Percentiles rank a stretch among this genome's conserved stretches.
These are phyloP conservation scores for Fusarium sp. DNA, from an alignment of 2,329 filamentous ascomycete genomes.

Conservation along the genomic window DNA sequence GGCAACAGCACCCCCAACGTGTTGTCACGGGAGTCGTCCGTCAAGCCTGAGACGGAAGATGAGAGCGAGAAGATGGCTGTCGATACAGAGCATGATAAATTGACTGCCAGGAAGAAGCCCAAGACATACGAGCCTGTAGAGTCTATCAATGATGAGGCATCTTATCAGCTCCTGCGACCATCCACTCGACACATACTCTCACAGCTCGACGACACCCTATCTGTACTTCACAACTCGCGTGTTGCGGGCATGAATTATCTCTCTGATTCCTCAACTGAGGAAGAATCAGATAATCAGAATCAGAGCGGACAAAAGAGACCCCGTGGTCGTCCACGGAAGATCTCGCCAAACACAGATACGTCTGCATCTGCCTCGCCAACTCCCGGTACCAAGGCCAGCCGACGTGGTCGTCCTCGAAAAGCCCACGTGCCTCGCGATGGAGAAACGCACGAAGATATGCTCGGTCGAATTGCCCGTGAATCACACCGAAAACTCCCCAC, in stretches of 20 bases:
- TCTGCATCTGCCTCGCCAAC: constrained; percentile 28
- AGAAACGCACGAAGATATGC: constrained; percentile 60
- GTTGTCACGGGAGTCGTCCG: constrained; percentile 36
- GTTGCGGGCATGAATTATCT: constrained; percentile 57
- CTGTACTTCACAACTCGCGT: constrained; percentile 75
- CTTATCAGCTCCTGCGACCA: constrained; percentile 72
- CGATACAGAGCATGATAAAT: constrained; percentile 6
- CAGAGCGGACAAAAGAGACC: constrained; percentile 41
- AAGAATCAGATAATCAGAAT: constrained; percentile 49
- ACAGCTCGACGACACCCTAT: constrained; percentile 75
- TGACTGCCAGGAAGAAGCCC: background rate
- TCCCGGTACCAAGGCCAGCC: constrained; percentile 17
- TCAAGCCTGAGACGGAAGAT: constrained; percentile 25
- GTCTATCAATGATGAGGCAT: constrained; percentile 76
- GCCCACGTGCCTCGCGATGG: constrained; percentile 53
- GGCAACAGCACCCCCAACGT: constrained; percentile 12
- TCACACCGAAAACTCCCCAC: constrained; percentile 48
- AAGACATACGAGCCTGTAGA: constrained; percentile 62
- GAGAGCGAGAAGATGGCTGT: constrained; percentile 33
- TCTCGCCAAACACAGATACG: constrained; percentile 1
- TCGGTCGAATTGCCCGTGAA: constrained; percentile 59
- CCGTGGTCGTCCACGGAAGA: constrained; percentile 46
- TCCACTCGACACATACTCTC: constrained; percentile 75
- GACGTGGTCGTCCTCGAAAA: constrained; percentile 56
- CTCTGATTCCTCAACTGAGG: constrained; percentile 55